Base-by-base conservation (phyloP, 805 yeast species). In the Tanozyma kutaoensis region DNA sequence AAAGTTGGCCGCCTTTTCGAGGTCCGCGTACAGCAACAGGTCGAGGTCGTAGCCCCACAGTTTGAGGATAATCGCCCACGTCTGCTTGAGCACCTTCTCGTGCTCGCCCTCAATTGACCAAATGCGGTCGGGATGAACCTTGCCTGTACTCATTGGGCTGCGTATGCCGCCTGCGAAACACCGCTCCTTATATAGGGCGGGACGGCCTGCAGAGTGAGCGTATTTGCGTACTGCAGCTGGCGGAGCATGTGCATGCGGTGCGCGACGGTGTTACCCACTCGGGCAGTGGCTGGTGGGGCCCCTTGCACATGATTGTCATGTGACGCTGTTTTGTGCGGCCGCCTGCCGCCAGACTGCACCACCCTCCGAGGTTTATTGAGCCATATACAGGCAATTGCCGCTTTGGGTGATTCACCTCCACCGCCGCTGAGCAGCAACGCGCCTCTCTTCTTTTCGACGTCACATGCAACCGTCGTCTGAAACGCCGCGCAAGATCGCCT, bases 11-110 rank as follows among this genome's bases (percentile, higher is more conserved):
- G 17, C 10, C 5, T 36, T 26, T 19, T 32, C 39, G 14, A 38
- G 20, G 16, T 38, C 40, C 2, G 17, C 23, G 29, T 24, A 28
- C 14, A 38, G 21, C 8, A 31, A 13, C 22, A 29, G 20, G 24
- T 33, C 39, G 26, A 38, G 27, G 13, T 33, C 39, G 31, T 38
- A 37, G 20, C 43, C 42, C 20, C 31, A 35, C 6, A 32, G 67
- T 37, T 68, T 70, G 36, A 79, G 54, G 25, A 72, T 40, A 39
- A 72, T 63, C 26, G 76, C 72, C 85, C 86, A 80, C 4, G 67
- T 62, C 41, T 76, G 81, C 48, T 80, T 80, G 43, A 78, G 51
- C 12, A 63, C 60, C 27, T 63, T 40, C 42, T 78, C 86, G 46
- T 78, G 73, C 14, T 75, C 77, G 2, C 52, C 48, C 11, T 29